These are phyloP conservation scores for Skeletonema marinoi DNA, from an alignment of 108 stramenopile genomes.

Conservation along the genomic window DNA sequence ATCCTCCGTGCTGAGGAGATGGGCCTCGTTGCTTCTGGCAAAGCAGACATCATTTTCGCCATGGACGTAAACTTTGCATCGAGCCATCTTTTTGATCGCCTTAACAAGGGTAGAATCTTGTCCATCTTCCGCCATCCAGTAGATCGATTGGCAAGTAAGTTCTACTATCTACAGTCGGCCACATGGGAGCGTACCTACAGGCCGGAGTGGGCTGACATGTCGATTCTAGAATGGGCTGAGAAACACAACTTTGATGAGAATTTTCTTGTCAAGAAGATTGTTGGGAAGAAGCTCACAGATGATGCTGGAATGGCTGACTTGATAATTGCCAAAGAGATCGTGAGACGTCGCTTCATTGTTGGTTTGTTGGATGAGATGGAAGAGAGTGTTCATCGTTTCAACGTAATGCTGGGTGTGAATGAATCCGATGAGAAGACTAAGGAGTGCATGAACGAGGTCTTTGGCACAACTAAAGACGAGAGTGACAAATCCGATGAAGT, in stretches of 20 bases:
- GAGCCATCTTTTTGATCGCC: slow-evolving; percentile 30
- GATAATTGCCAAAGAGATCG: slow-evolving; percentile 46
- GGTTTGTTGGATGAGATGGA: slow-evolving; percentile 49
- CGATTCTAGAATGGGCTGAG: slow-evolving; percentile 43
- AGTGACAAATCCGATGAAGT: background rate
- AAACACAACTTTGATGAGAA: slow-evolving; percentile 22
- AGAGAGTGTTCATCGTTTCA: slow-evolving; percentile 45
- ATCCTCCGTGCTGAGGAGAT: slow-evolving; percentile 40
- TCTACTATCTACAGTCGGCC: slow-evolving; percentile 50
- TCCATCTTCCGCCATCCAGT: slow-evolving; percentile 49
- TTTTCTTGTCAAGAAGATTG: slow-evolving; percentile 32
- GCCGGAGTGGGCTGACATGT: slow-evolving; percentile 38
- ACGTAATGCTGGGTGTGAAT: slow-evolving; percentile 28
- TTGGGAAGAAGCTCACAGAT: slow-evolving; percentile 16
- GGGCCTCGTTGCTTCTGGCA: slow-evolving; percentile 25
- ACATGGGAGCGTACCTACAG: slow-evolving; percentile 48
- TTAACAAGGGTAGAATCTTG: slow-evolving; percentile 37
- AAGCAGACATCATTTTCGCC: slow-evolving; percentile 49
- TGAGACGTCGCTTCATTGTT: slow-evolving; percentile 47
- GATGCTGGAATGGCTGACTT: slow-evolving; percentile 18
- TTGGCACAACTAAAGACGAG: slow-evolving; percentile 18
- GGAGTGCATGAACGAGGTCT: slow-evolving; percentile 29
- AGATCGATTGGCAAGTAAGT: slow-evolving; percentile 37
- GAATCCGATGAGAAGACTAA: slow-evolving; percentile 7
- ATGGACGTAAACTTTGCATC: slow-evolving; percentile 41